Conservation (phyloP, 2,329 filamentous ascomycete species). For the Dactylellina sp. region DNA sequence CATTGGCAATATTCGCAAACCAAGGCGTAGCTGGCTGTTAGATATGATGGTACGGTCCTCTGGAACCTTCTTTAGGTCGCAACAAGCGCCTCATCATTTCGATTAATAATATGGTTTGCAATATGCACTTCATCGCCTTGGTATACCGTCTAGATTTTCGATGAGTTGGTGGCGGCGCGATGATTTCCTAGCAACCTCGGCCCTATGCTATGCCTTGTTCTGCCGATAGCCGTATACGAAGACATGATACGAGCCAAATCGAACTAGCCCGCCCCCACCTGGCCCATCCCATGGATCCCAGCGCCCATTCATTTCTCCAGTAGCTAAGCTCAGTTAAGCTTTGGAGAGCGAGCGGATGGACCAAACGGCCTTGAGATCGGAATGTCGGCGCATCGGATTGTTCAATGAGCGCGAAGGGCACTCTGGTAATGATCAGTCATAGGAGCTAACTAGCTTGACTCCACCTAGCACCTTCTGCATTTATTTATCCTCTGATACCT, state of each 20-base stretch:
- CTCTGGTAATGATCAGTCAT: too few species aligned
- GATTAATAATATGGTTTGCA: too few species aligned
- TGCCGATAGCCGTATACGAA: conserved; percentile 50
- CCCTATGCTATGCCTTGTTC: neutral
- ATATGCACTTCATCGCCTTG: too few species aligned
- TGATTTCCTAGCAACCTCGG: conserved; percentile 1
- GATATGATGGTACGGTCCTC: too few species aligned
- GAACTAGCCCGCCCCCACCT: neutral
- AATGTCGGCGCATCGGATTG: conserved; percentile 41
- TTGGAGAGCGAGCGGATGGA: conserved; percentile 27
- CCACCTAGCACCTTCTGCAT: neutral
- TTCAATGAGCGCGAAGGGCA: conserved; percentile 2
- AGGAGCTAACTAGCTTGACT: too few species aligned
- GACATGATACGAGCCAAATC: conserved; percentile 25
- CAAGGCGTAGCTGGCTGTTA: too few species aligned
- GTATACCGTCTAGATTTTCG: too few species aligned
- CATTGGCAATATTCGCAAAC: too few species aligned
- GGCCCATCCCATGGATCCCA: too few species aligned
- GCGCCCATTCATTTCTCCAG: too few species aligned
- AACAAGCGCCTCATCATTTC: too few species aligned
- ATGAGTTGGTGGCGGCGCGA: neutral
- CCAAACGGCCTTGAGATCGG: conserved; percentile 21
- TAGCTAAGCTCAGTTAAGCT: conserved; percentile 40
- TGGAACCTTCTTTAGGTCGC: too few species aligned
- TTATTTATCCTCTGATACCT: neutral